Base-by-base conservation (phyloP, 116 monocot genomes). In the Cymodocea nodosa region DNA sequence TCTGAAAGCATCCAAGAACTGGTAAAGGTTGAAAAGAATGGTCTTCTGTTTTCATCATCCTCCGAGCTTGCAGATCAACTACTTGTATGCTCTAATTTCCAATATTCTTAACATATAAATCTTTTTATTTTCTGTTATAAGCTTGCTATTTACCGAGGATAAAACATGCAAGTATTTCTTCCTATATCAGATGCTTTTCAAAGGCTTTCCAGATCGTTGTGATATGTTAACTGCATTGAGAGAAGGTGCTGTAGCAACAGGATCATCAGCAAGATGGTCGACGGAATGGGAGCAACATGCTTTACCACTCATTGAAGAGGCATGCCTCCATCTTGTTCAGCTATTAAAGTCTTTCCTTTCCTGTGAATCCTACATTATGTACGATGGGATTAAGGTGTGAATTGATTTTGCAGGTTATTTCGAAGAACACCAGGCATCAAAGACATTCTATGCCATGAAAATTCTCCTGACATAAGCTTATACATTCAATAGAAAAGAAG, bases 11-110 rank as follows among this genome's bases (percentile, higher is more conserved):
- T 95, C 50, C 34, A 85, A 57, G 95, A 90, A 59, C 95, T 90
- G 56, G 82, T 95, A 15, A 85, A 90, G 73, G 90, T 80, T 62
- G 83, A 78, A 50, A 70, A 81, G 61, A 95, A 90, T 76, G 95
- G 95, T 5, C 81, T 97, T 78, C 79, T 97, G 12, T 97, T 97
- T 67, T 97, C 91, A 54, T 80, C 87, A 23, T 71, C 91, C 59
- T 88, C 87, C 35, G 91, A 90, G 77, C 91, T 97, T 62, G 97
- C 91, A 59, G 88, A 97, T 73, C 81, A 97, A 77, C 78, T 97
- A 66, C 77, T 97, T 81, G 91, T 97, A 74, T 74, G 68, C 15
- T 60, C 69, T 60, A 62, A 4, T 39, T 15, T 54, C 55, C n/a
- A 17, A 4, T 56, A 1, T 15, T 58, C 24, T 44, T 8, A 22